These are phyloP conservation scores for Cytospora schulzeri DNA, from an alignment of 2,329 filamentous ascomycete genomes.

Conservation along the genomic window DNA sequence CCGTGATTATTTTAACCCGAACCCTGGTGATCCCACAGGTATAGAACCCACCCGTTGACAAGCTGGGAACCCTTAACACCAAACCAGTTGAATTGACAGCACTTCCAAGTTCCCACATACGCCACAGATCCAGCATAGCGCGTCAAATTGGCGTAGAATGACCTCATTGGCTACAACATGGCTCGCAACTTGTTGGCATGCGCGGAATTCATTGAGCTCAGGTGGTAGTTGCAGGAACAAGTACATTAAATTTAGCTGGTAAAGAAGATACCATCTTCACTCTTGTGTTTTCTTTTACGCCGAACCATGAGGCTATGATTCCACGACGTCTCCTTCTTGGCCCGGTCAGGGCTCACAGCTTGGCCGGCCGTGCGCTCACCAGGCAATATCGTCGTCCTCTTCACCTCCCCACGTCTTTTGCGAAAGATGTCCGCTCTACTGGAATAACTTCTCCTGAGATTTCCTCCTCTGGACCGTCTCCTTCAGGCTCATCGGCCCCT, in stretches of 20 bases:
- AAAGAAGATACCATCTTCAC: conserved; percentile 18
- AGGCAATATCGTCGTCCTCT: background rate
- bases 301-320: conserved; percentile 38
- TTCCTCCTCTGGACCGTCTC: background rate
- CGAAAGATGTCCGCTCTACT: background rate
- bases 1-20: conserved; percentile 9
- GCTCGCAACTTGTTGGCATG: background rate
- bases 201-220: conserved; percentile 12
- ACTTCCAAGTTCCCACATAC: background rate
- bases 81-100: conserved; percentile 2
- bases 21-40: too few species aligned
- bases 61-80: background rate
- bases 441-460: conserved; percentile 10
- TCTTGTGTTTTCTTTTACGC: conserved; percentile 5
- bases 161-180: conserved; percentile 29
- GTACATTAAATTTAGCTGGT: background rate
- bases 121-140: conserved; percentile 15
- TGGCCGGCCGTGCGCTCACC: conserved; percentile 22
- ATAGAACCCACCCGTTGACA: too few species aligned
- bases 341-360: conserved; percentile 37
- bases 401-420: background rate
- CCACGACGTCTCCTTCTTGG: conserved; percentile 36
- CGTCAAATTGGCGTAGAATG: conserved; percentile 24
- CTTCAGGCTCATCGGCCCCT: background rate
- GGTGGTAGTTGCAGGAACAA: background rate